These are phyloP conservation scores for Metarhizium sp. DNA, from an alignment of 2,329 filamentous ascomycete species.

Conservation along the genomic window DNA sequence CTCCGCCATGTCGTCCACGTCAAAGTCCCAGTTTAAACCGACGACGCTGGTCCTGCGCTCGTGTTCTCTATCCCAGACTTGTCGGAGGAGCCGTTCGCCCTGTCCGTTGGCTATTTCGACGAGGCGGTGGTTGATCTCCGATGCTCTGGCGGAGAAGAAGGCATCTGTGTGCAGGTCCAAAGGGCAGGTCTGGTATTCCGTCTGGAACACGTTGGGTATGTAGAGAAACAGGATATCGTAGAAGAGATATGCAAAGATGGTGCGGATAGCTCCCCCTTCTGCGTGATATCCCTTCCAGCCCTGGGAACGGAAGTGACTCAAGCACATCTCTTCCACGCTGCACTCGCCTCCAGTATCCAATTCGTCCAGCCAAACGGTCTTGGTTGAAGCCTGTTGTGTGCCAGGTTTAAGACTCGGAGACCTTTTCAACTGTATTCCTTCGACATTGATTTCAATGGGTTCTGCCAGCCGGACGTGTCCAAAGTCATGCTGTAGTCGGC, in stretches of 20 bases:
- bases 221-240: conserved; percentile 89
- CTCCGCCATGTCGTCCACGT: conserved; percentile 67
- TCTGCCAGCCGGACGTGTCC: conserved; percentile 70
- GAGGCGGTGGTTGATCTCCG: conserved; percentile 80
- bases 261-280: conserved; percentile 87
- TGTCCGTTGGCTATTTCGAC: conserved; percentile 80
- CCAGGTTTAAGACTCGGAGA: conserved; percentile 35
- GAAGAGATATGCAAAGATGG: conserved; percentile 83
- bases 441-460: conserved; percentile 63
- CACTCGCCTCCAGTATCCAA: conserved; percentile 61
- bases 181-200: conserved; percentile 86
- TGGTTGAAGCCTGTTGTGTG: conserved; percentile 41
- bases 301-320: conserved; percentile 70
- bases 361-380: conserved; percentile 85
- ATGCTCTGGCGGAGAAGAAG: conserved; percentile 78
- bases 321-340: conserved; percentile 87
- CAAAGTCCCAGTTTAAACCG: conserved; percentile 85
- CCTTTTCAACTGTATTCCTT: conserved; percentile 69
- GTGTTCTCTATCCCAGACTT: conserved; percentile 59
- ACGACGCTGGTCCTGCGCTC: conserved; percentile 75
- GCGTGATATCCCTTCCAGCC: conserved; percentile 95
- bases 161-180: conserved; percentile 87
- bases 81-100: conserved; percentile 55
- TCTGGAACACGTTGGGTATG: conserved; percentile 95
- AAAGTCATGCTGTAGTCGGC: conserved; percentile 87